Base-by-base conservation (phyloP, 176 grass and related monocot species). In the Lolium rigidum region DNA sequence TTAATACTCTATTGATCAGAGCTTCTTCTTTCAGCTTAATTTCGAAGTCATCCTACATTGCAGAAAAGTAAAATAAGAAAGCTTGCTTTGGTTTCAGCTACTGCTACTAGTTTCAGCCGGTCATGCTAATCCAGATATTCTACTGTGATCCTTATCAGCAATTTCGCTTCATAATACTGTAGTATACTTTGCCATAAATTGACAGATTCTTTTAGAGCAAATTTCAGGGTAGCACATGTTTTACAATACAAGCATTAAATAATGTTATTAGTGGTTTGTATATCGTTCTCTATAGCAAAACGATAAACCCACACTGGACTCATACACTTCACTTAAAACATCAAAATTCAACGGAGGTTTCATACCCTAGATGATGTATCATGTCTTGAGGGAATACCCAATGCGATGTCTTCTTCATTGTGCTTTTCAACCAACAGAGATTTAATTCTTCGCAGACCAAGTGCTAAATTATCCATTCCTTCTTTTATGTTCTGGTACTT, bases 21-120 rank as follows among this genome's bases (percentile, higher is more conserved):
- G 75, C 76, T 76, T 97, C 90, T 90, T 91, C 92, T 88, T 78
- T 97, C 57, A 97, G 49, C 26, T 87, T 94, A 61, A 90, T 79
- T 70, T 77, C 77, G 18, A 90, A 79, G 26, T 87, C 88, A 90
- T 90, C 94, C 92, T 97, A 69, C 20, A 90, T 74, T 65, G 14
- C 16, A 51, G 31, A 91, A 81, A 20, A n/a, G 24, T 9, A 46
- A 41, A 79, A 58, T 43, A 84, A 74, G 20, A 78, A 81, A 81
- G 51, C 55, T 5, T 64, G 17, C 31, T 82, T 79, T 65, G 25
- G 17, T 54, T 84, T 87, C 35, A 72, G 17, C 54, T 83, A 65
- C 31, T 81, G 20, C 59, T 48, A 77, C 21, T 61, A 71, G 11
- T 56, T 47, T 44, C 16, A 88, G 41, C 24, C 76, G 18, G 49